These are phyloP conservation scores for Trichophyton verrucosum DNA, from an alignment of 2,329 filamentous ascomycete genomes.

Conservation along the genomic window DNA sequence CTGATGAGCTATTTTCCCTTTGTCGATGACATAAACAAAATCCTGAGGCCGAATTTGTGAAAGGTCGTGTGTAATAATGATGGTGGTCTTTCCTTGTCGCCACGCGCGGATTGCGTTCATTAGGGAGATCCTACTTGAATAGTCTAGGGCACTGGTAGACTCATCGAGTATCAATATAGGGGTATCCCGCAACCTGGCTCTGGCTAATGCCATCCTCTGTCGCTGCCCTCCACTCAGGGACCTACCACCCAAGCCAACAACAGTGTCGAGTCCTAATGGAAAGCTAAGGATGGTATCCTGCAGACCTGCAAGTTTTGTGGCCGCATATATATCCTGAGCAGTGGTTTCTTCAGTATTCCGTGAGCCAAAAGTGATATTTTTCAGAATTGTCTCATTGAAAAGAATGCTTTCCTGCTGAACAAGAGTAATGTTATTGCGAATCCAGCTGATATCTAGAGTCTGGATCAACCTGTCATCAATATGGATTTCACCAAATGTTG, in stretches of 20 bases:
- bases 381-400: slow-evolving; percentile 67
- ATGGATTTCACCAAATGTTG: slow-evolving; percentile 50
- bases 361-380: slow-evolving; percentile 65
- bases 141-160: slow-evolving; percentile 73
- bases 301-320: slow-evolving; percentile 57
- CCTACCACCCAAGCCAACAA: slow-evolving; percentile 56
- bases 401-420: slow-evolving; percentile 72
- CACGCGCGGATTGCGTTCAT: slow-evolving; percentile 65
- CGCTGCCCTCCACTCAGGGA: slow-evolving; percentile 73
- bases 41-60: slow-evolving; percentile 60
- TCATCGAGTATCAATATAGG: slow-evolving; percentile 80
- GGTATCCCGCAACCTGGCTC: slow-evolving; percentile 63
- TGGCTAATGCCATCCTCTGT: slow-evolving; percentile 68
- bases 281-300: slow-evolving; percentile 54
- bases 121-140: slow-evolving; percentile 52
- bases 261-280: slow-evolving; percentile 58
- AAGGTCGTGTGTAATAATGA: slow-evolving; percentile 86
- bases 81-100: slow-evolving; percentile 71
- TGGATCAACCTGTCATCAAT: slow-evolving; percentile 55
- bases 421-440: slow-evolving; percentile 64
- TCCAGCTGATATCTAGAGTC: slow-evolving; percentile 55
- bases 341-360: slow-evolving; percentile 38
- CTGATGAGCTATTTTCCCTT: slow-evolving; percentile 54
- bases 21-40: slow-evolving; percentile 67
- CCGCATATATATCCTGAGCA: slow-evolving; percentile 45